phyloP scores from a whole-genome alignment of 352 stramenopile genomes.

The Phytopythium delawarense region DNA sequence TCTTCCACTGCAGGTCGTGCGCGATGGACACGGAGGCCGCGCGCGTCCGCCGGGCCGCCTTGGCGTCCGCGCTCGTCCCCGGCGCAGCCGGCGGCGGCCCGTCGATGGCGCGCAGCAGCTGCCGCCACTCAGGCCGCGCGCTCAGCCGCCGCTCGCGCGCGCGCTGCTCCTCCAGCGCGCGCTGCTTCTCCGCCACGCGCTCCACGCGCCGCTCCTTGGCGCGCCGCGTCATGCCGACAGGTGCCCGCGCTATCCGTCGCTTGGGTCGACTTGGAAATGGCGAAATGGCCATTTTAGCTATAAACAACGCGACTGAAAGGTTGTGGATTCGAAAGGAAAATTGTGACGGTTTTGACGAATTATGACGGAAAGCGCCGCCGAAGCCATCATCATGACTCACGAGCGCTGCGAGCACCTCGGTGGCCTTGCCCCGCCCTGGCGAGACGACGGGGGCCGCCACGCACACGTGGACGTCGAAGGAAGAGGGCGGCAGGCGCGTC shows the following conservation, averaged over 20 bases:
- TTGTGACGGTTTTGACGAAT: neutral
- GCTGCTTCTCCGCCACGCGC: constrained; percentile 58
- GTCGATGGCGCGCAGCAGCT: constrained; percentile 61
- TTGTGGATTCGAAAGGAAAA: neutral
- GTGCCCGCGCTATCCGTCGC: neutral
- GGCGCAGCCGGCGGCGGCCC: constrained; percentile 7
- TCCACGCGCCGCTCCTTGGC: constrained; percentile 69
- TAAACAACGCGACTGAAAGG: too few relatives aligned
- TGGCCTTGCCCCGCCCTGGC: too few relatives aligned
- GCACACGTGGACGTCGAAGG: too few relatives aligned
- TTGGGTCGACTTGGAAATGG: neutral
- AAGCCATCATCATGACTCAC: too few relatives aligned
- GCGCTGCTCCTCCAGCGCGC: constrained; percentile 28
- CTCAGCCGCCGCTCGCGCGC: constrained; percentile 38
- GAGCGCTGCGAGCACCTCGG: too few relatives aligned
- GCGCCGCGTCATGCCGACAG: constrained; percentile 56
- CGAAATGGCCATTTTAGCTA: neutral
- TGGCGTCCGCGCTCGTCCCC: neutral
- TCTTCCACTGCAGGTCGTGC: constrained; percentile 72
- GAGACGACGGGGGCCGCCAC: too few relatives aligned
- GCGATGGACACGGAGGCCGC: constrained; percentile 23
- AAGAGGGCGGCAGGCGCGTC: neutral
- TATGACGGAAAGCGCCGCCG: constrained; percentile 11
- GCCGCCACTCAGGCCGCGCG: constrained; percentile 42
- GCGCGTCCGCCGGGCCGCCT: neutral